Evolutionary conservation across 805 yeast species (phyloP), one percentile per base, ranked within the genome.

Genomic region (Pichia gijzeniarum): DNA sequence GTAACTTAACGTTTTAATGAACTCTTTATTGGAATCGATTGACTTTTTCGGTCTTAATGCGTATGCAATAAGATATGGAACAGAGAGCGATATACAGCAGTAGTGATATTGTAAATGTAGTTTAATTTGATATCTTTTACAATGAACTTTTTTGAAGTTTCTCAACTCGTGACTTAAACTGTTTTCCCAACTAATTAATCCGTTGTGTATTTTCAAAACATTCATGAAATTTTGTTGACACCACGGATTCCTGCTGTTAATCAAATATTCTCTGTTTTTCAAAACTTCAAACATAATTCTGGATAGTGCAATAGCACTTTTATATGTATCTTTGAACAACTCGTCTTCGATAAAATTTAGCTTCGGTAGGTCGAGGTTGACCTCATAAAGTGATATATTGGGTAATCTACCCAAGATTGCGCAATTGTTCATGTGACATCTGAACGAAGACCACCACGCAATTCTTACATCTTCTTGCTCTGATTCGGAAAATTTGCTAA

Each of bases 401-500:
- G 67, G 59, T 25, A 65, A 60, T 38, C 70, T 55, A 5, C 71
- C 72, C 51, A 67, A 59, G 16, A 61, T 59, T 10, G 64, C 53
- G 44, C 69, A 62, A 20, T 63, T 49, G 2, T 57, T 51, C 44
- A 61, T 48, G 43, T 68, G 73, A 28, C 51, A 48, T 37, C 62
- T 63, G 42, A 65, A 65, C 20, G 67, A 35, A 1, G 72, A 55
- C 73, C 73, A 69, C 48, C 61, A 58, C 14, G 59, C 54, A 19
- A 62, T 48, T 38, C 49, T 56, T 37, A 53, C 54, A 22, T 62
- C 62, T 25, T 61, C 61, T 19, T 55, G 56, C n/a, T 52, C 47
- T 1, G 41, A 49, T n/a, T 39, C 44, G 4, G 48, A 30, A 28
- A 48, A 45, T 21, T 45, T 50, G 2, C 42, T 27, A 18, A 57